Conservation (phyloP, 192 early-diverging fungal genomes). For the Oehlia diaphana region DNA sequence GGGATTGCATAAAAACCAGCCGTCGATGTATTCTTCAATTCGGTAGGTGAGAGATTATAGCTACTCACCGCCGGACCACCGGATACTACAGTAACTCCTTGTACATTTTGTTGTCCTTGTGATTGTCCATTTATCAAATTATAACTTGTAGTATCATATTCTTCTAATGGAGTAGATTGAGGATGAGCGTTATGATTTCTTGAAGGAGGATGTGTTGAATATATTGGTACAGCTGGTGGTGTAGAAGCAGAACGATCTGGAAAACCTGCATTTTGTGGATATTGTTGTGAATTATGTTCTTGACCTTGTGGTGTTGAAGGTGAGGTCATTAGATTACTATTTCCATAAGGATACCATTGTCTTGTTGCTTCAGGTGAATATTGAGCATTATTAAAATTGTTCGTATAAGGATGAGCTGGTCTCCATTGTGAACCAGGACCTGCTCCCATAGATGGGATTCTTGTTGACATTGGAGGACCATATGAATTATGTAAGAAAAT, state of each 20-base stretch:
- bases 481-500: conserved; percentile 48
- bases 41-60: conserved; percentile 11
- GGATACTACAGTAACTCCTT: not conserved
- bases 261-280: not conserved
- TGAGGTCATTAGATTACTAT: conserved; percentile 6
- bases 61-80: conserved; percentile 20
- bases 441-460: conserved; percentile 24
- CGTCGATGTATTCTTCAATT: not conserved
- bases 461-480: conserved; percentile 5
- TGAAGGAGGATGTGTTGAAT: not conserved
- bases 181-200: conserved; percentile 20
- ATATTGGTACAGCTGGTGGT: conserved; percentile 21
- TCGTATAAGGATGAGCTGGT: conserved; percentile 8
- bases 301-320: not conserved
- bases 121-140: conserved; percentile 26
- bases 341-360: conserved; percentile 28
- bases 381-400: conserved; percentile 13
- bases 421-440: conserved; percentile 18
- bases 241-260: not conserved
- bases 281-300: conserved; percentile 15
- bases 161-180: conserved; percentile 1
- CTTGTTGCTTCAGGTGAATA: conserved; percentile 12
- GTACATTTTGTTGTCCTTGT: conserved; percentile 27
- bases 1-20: conserved; percentile 1
- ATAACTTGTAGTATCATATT: conserved; percentile 20